Evolutionary conservation across 148 eudicot species (phyloP), one percentile per base, ranked within the genome.

Genomic region (Cornus kousa): DNA sequence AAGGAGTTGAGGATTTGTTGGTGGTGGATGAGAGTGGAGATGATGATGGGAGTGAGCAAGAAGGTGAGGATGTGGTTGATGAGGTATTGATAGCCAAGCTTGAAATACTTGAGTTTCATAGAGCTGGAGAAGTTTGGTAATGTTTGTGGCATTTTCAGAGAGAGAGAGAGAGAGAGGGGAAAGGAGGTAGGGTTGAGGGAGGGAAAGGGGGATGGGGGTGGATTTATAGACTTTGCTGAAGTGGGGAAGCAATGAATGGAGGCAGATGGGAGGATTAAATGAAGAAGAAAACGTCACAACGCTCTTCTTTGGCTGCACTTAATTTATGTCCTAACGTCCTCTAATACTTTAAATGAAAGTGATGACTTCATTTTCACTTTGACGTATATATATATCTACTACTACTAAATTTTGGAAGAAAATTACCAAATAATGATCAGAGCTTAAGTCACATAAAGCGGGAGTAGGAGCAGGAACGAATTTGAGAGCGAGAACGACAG

Each of bases 41-140:
- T 71, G 72, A 79, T 73, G 48, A 73, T 19, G 32, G 77, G 77
- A 2, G 64, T 17, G 32, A 73, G 20, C 16, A 79, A 2, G 11
- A 73, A 67, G 19, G 20, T 19, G 50, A 79, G 35, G 13, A 79
- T 17, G 77, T 66, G 50, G 77, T 79, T 79, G 1, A 79, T 72
- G 17, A 79, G 71, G 22, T 79, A 66, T 40, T 72, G 76, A 13
- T 79, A 79, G 9, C 71, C 81, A 12, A 65, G 81, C 14, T 79
- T 79, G 31, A 79, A 71, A 40, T 79, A 79, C 32, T 79, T 79
- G 37, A 65, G 81, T 32, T 72, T 79, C 7, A 79, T 46, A 1
- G 71, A 65, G 72, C 2, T 17, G 20, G 72, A 69, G 46, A 69
- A 14, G 22, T 69, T 8, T 69, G 72, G 72, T 7, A 69, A 35